Percentiles rank a stretch among this genome's conserved stretches.
Conservation (phyloP, 345 rosid genomes). For the Lumnitzera littorea region DNA sequence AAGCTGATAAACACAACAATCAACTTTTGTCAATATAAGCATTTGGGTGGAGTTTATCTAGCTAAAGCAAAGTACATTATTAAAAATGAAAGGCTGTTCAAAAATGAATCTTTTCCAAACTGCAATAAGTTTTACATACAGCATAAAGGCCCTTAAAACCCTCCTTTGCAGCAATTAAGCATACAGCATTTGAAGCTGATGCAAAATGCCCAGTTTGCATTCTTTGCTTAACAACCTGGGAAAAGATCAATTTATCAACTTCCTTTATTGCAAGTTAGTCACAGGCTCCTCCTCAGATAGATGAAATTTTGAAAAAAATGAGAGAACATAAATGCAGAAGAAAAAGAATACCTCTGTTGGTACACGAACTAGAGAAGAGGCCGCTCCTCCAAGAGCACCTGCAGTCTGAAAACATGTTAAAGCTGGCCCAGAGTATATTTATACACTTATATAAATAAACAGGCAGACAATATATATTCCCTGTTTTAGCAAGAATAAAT, state of each 20-base stretch:
- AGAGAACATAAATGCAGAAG: neutral
- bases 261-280: too few species aligned
- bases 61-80: too few species aligned
- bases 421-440: too few species aligned
- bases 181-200: slow-evolving; percentile 80
- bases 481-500: too few species aligned
- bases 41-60: too few species aligned
- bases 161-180: slow-evolving; percentile 61
- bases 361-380: slow-evolving; percentile 89
- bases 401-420: slow-evolving; percentile 44
- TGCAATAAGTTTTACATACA: slow-evolving; percentile 31
- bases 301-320: neutral
- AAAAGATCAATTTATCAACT: too few species aligned
- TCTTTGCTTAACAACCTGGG: slow-evolving; percentile 91
- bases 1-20: neutral
- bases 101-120: neutral
- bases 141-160: slow-evolving; percentile 90
- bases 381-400: slow-evolving; percentile 88
- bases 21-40: neutral
- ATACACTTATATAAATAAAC: too few species aligned
- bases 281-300: too few species aligned
- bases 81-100: too few species aligned
- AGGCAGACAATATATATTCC: too few species aligned
- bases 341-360: slow-evolving; percentile 70
- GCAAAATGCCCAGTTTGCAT: slow-evolving; percentile 92